Evolutionary conservation across 75 land plant species (phyloP).

Genomic region (Larix kaempferi): DNA sequence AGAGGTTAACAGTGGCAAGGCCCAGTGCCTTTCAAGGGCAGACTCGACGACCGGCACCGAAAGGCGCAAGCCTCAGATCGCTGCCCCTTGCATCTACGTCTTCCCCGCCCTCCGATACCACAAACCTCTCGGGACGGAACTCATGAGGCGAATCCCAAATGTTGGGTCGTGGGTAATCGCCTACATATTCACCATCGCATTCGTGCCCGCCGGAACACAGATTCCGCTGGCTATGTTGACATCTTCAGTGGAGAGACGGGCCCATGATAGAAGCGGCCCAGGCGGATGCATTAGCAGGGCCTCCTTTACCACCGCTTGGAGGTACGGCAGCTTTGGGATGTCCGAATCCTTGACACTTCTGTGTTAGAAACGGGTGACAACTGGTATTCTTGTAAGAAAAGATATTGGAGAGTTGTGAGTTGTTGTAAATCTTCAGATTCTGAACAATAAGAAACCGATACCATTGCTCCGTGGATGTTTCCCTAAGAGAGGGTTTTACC

Average conservation of each 20-base stretch:
- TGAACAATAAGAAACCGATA: too few relatives aligned
- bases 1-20: conserved; percentile 67
- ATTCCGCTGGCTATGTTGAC: conserved; percentile 36
- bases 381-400: too few relatives aligned
- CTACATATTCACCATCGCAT: conserved; percentile 95
- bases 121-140: conserved; percentile 69
- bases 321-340: conserved; percentile 48
- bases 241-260: conserved; percentile 67
- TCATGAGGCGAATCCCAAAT: conserved; percentile 53
- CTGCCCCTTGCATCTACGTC: conserved; percentile 62
- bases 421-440: too few relatives aligned
- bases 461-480: too few relatives aligned
- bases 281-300: conserved; percentile 68
- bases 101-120: conserved; percentile 15
- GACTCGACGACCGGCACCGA: conserved; percentile 83
- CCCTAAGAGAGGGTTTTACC: too few relatives aligned
- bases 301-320: conserved; percentile 72
- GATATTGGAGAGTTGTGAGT: too few relatives aligned
- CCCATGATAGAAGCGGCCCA: conserved; percentile 89
- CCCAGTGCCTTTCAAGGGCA: conserved; percentile 84
- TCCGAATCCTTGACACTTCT: conserved; percentile 33
- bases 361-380: too few relatives aligned
- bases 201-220: conserved; percentile 67
- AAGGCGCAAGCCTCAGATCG: conserved; percentile 83
- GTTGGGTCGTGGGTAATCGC: conserved; percentile 65